These are phyloP conservation scores for Phaseolus lunatus DNA, from an alignment of 306 rosid species.

Conservation along the genomic window DNA sequence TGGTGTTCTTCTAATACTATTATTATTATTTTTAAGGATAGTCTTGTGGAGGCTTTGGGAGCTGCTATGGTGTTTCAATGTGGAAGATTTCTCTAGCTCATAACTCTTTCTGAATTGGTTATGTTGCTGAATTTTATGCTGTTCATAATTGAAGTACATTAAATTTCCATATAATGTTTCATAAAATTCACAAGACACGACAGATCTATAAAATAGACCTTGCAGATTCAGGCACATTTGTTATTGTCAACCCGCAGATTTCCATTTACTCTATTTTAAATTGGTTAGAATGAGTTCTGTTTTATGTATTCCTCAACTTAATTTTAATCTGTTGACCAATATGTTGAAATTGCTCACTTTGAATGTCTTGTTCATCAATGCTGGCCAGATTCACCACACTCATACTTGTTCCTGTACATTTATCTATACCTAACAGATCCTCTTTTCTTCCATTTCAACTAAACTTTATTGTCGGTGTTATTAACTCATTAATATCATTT, in stretches of 20 bases:
- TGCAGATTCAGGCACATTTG: not conserved
- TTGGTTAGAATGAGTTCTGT: not conserved
- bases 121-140: not conserved
- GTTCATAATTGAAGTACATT: not conserved
- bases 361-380: not conserved
- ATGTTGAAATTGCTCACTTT: slow-evolving; percentile 6
- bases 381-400: not conserved
- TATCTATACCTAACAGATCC: not conserved
- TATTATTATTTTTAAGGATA: not conserved
- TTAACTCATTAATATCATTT: slow-evolving; percentile 13
- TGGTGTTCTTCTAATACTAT: not conserved
- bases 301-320: not conserved
- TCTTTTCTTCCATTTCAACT: slow-evolving; percentile 8
- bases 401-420: not conserved
- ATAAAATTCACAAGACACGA: not conserved
- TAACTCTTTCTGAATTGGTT: slow-evolving; percentile 27
- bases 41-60: not conserved
- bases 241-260: not conserved
- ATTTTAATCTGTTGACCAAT: not conserved
- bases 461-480: slow-evolving; percentile 11
- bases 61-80: not conserved
- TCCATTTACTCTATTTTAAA: not conserved
- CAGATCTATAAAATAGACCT: slow-evolving; percentile 4
- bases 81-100: slow-evolving; percentile 2
- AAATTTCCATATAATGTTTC: not conserved